Base-by-base conservation (phyloP, 768 basidiomycete genomes). In the Tulasnella sp. region DNA sequence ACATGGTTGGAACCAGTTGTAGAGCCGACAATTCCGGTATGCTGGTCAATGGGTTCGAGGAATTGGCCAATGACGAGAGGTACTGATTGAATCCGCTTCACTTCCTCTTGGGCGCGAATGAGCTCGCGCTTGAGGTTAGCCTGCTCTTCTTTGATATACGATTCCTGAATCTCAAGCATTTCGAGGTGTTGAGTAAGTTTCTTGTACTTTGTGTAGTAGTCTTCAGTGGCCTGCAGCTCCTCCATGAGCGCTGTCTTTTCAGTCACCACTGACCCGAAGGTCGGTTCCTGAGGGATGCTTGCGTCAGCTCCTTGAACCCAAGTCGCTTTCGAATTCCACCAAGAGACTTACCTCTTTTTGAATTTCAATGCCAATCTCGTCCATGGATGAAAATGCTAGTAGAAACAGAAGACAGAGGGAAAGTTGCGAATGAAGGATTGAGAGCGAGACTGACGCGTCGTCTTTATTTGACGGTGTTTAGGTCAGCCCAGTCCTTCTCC, bases 61-160 rank as follows among this genome's bases (percentile, higher is more conserved):
- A 99, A 99, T 83, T 99, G 97, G 76, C 97, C 97, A 81, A 99
- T 99, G 82, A 99, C 97, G 19, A 99, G 90, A 0, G 97, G 97
- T 7, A 99, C 97, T 73, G 94, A 94, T 85, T 99, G 96, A 82
- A 99, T 99, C 77, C 97, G 93, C 85, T 98, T 97, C 82, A 99
- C 97, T 85, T 99, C 97, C 83, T 99, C 97, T 82, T 99, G 97
- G 0, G 97, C 97, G 76, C 97, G 94, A 79, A 99, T 93, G 78
- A 99, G 91, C 84, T 99, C 97, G 71, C 97, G 91, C 83, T 99
- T 97, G 75, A 99, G 89, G 81, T 98, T 98, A 19, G 93, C 93
- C 81, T 97, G 96, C 83, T 99, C 97, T 80, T 99, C 97, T 82
- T 99, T 97, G 84, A 99, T 97, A 83, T 99, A 99, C 84, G 92